Evolutionary conservation across 2,329 filamentous ascomycete genomes (phyloP), one percentile per base, ranked within the genome.

Genomic region (Trichoderma cornu-damae): DNA sequence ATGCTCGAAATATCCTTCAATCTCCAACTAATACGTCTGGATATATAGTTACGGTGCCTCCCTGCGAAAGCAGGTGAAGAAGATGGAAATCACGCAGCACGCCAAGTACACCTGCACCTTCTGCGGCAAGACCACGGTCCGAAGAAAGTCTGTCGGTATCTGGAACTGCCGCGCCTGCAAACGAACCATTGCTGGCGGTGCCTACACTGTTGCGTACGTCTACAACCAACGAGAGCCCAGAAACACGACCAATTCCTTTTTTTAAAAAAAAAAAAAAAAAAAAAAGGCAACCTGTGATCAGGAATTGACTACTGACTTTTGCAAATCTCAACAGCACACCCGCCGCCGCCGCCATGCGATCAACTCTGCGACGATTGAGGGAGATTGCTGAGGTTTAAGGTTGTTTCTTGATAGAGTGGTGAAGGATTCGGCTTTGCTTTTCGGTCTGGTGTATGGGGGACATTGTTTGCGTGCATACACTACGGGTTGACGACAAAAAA

Each of bases 81-180:
- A 96, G 89, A 96, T 96, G 88, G 94, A 97, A 88, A 89, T 97
- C 78, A 89, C 90, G 72, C 94, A 97, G 80, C 94, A 99, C 84
- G 90, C 91, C 81, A 88, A 88, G 77, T 97, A 96, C 75, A 86
- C 87, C 75, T 97, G 93, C 87, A 93, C 92, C 67, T 99, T 97
- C 89, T 96, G 91, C 85, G 93, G 93, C 75, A 97, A 97, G 88
- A 87, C 86, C 76, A 89, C 87, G 70, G 91, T 96, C 74, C 91
- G 91, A 83, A 87, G 93, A 73, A 83, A 90, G 74, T 86, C 90
- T 64, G 89, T 93, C 70, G 92, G 92, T 72, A 96, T 96, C 84
- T 96, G 93, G 93, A 84, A 93, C 78, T 99, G 94, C 89, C 88
- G 85, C 78, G 84, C 87, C 61, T 97, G 94, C 88, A 86, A 89